Conservation (phyloP, 257 asterid species). For the Gentiana straminea region DNA sequence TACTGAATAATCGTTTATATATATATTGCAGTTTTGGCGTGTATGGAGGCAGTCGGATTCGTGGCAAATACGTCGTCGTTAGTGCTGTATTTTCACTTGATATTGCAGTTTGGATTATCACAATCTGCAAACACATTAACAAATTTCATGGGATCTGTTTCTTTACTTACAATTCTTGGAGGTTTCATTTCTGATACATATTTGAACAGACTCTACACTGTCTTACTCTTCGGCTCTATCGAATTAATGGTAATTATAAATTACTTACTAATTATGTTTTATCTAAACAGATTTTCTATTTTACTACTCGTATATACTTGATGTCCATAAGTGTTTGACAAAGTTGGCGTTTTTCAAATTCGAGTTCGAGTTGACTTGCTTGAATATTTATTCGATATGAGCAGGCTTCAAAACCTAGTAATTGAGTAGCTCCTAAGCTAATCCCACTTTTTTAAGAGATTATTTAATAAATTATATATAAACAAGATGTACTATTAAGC, state of each 20-base stretch:
- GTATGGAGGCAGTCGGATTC: conserved; percentile 64
- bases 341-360: too few species aligned
- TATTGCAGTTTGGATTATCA: conserved; percentile 33
- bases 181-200: conserved; percentile 48
- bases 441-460: too few species aligned
- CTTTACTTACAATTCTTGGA: conserved; percentile 41
- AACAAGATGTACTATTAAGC: too few species aligned
- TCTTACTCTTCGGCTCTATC: conserved; percentile 34
- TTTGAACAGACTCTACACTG: conserved; percentile 40
- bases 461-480: too few species aligned
- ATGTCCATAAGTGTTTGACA: too few species aligned
- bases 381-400: too few species aligned
- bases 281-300: not conserved
- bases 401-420: not conserved
- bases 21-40: conserved; percentile 23
- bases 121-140: conserved; percentile 43
- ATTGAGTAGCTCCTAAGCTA: not conserved
- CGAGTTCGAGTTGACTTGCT: not conserved
- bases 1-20: too few species aligned
- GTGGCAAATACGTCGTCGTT: conserved; percentile 60
- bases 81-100: conserved; percentile 42
- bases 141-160: conserved; percentile 50
- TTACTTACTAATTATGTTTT: too few species aligned
- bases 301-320: too few species aligned
- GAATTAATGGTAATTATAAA: conserved; percentile 24